Conservation (phyloP, 2,329 filamentous ascomycete genomes). For the Penicillium sp. region DNA sequence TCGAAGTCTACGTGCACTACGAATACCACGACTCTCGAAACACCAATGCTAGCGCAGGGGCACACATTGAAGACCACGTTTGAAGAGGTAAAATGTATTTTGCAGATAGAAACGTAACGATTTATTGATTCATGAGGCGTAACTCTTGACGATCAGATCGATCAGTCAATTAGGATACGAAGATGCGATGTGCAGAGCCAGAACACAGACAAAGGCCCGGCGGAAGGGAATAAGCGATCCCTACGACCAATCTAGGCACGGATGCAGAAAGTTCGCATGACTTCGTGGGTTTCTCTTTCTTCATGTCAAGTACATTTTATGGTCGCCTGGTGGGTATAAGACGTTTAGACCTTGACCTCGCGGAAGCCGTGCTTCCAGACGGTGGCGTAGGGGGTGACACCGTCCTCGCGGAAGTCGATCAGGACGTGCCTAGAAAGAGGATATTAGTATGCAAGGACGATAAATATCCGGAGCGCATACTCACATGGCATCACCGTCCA, state of each 20-base stretch:
- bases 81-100: not conserved
- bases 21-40: not conserved
- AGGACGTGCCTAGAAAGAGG: slow-evolving; percentile 70
- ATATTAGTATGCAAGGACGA: not conserved
- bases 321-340: slow-evolving; percentile 13
- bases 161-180: slow-evolving; percentile 34
- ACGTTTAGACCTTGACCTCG: slow-evolving; percentile 82
- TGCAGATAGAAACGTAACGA: slow-evolving; percentile 23
- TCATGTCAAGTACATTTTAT: slow-evolving; percentile 27
- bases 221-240: slow-evolving; percentile 17
- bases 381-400: slow-evolving; percentile 82
- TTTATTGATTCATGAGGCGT: slow-evolving; percentile 42
- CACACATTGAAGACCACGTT: not conserved
- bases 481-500: slow-evolving; percentile 93
- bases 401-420: slow-evolving; percentile 97
- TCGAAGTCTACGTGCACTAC: not conserved
- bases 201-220: slow-evolving; percentile 23
- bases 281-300: slow-evolving; percentile 27
- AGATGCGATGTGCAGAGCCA: slow-evolving; percentile 28
- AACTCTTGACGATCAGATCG: slow-evolving; percentile 33
- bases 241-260: slow-evolving; percentile 16
- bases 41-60: too few relatives aligned
- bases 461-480: slow-evolving; percentile 40
- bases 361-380: slow-evolving; percentile 94
- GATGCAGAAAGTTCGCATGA: slow-evolving; percentile 20